Evolutionary conservation across 163 green algal genomes (phyloP).

Genomic region (Scenedesmus sp.): DNA sequence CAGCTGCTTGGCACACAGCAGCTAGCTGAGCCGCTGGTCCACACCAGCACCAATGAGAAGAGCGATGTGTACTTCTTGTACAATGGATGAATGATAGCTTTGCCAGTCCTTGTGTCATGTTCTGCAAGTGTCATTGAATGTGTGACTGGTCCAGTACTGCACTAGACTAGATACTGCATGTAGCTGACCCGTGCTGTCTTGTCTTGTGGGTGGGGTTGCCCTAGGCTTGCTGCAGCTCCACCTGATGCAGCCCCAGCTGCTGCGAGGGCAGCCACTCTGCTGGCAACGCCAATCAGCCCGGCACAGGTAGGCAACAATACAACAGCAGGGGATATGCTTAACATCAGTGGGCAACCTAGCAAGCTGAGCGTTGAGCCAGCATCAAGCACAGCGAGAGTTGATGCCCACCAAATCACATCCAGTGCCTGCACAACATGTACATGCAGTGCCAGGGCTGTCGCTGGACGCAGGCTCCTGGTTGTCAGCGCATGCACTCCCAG

Average conservation of each 20-base stretch:
- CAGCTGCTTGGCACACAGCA: not conserved
- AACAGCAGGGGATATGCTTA: not conserved
- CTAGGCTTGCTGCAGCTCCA: not conserved
- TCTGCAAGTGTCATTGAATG: too few relatives aligned
- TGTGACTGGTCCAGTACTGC: too few relatives aligned
- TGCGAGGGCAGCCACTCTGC: conserved; percentile 18
- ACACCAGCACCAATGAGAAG: not conserved
- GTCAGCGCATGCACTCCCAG: not conserved
- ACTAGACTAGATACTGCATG: not conserved
- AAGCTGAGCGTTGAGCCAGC: not conserved
- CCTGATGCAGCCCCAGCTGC: conserved; percentile 48
- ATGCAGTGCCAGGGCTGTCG: not conserved
- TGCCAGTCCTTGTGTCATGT: too few relatives aligned
- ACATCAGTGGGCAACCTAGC: not conserved
- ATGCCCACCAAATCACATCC: too few relatives aligned
- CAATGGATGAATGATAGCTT: too few relatives aligned
- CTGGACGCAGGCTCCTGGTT: not conserved
- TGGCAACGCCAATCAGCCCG: conserved; percentile 44
- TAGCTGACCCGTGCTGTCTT: not conserved
- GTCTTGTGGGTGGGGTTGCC: not conserved
- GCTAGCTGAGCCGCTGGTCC: not conserved
- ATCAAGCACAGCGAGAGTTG: not conserved
- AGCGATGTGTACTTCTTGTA: too few relatives aligned
- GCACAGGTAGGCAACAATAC: conserved; percentile 24
- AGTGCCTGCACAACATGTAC: not conserved